Evolutionary conservation across 2,329 filamentous ascomycete genomes (phyloP).

Genomic region (Aspergillus bombycis): DNA sequence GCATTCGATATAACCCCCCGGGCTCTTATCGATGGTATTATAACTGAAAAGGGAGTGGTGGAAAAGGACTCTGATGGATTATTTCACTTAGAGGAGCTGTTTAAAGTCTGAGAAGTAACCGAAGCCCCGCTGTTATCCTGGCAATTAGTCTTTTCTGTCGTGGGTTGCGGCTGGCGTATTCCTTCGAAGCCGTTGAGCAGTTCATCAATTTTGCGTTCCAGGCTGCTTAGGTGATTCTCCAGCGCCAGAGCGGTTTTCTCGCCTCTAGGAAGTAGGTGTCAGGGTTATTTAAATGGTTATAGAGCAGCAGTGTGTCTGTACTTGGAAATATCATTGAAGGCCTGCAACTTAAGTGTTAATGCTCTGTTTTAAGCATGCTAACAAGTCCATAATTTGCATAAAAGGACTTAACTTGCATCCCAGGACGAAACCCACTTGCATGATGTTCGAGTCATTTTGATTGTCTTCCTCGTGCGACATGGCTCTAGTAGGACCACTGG

Average conservation of each 20-base stretch:
- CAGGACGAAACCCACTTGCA: neutral
- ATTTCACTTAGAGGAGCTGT: slow-evolving; percentile 61
- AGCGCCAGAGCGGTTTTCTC: slow-evolving; percentile 59
- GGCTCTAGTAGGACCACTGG: neutral
- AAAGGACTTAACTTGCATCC: too few relatives aligned
- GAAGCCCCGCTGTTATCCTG: slow-evolving; percentile 1
- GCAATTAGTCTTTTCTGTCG: neutral
- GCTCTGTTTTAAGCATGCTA: neutral
- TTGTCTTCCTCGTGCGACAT: neutral
- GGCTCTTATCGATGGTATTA: slow-evolving; percentile 85
- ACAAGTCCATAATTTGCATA: neutral
- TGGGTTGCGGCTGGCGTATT: neutral
- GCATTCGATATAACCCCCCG: slow-evolving; percentile 94
- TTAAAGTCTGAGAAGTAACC: slow-evolving; percentile 20
- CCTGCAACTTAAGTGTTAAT: slow-evolving; percentile 5
- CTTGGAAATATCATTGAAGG: slow-evolving; percentile 17
- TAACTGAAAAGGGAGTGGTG: slow-evolving; percentile 88
- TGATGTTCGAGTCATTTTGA: neutral
- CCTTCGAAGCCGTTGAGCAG: slow-evolving; percentile 15
- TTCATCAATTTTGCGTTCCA: slow-evolving; percentile 56
- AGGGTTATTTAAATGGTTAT: neutral
- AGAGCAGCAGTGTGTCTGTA: neutral
- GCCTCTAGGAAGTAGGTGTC: slow-evolving; percentile 42
- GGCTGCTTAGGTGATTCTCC: slow-evolving; percentile 56
- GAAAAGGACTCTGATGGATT: slow-evolving; percentile 72